Conservation (phyloP, 2,329 filamentous ascomycete genomes). For the Cordyceps farinosa region DNA sequence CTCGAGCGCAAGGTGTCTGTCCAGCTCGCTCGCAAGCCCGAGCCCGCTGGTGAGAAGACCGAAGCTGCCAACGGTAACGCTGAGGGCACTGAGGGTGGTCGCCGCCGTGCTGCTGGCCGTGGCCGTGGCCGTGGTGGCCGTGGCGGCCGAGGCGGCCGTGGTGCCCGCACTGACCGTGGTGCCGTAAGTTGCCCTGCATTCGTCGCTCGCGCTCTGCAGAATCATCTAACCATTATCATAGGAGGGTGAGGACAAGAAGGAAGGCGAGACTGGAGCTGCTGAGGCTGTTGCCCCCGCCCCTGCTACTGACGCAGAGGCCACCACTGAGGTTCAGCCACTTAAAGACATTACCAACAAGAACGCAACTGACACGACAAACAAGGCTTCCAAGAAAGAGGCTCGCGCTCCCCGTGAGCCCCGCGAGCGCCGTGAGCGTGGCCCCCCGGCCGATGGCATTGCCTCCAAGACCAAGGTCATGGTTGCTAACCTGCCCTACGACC, state of each 20-base stretch:
- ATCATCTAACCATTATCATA: slow-evolving; percentile 19
- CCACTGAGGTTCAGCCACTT: slow-evolving; percentile 55
- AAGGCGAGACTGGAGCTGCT: slow-evolving; percentile 40
- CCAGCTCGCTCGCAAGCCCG: slow-evolving; percentile 96
- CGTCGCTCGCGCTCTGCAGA: not conserved
- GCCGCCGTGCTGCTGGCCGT: slow-evolving; percentile 60
- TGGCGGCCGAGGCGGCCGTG: slow-evolving; percentile 61
- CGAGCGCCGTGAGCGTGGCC: slow-evolving; percentile 79
- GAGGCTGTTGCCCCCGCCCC: slow-evolving; percentile 33
- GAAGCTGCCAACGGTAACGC: slow-evolving; percentile 76
- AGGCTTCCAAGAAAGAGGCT: slow-evolving; percentile 54
- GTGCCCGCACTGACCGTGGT: slow-evolving; percentile 42
- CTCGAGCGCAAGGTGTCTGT: slow-evolving; percentile 98
- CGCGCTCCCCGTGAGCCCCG: slow-evolving; percentile 49
- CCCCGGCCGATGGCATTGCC: slow-evolving; percentile 92
- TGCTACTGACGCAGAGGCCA: slow-evolving; percentile 44
- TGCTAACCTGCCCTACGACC: slow-evolving; percentile 96
- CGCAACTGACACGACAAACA: slow-evolving; percentile 57
- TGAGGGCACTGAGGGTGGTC: slow-evolving; percentile 62
- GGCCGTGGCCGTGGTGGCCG: slow-evolving; percentile 68
- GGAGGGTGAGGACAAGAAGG: slow-evolving; percentile 45
- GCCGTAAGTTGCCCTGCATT: slow-evolving; percentile 38
- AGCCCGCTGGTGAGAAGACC: slow-evolving; percentile 73
- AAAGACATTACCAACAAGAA: slow-evolving; percentile 59
- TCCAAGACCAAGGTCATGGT: slow-evolving; percentile 99